Evolutionary conservation across 495 filamentous ascomycete species (phyloP), one percentile per base, ranked within the genome.

Genomic region (Tricharina praecox): DNA sequence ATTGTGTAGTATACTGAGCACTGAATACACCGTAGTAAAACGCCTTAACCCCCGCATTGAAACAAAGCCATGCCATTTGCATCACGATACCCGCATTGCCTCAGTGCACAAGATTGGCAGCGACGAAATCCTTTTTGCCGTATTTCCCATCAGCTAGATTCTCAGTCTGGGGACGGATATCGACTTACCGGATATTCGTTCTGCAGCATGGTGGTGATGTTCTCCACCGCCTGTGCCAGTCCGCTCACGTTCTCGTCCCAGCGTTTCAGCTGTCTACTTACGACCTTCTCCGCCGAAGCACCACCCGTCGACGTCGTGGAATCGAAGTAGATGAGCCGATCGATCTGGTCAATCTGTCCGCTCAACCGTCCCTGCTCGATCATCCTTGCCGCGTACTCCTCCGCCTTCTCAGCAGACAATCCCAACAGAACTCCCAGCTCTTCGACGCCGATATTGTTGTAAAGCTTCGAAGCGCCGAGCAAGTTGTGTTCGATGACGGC

Each of bases 401-500:
- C 92, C 15, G 90, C 92, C 56, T 79, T 81, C 50, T 84, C 82
- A 0, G 72, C 78, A 24, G 79, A 78, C 1, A 93, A 66, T 0
- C 82, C 87, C 3, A 97, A 69, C 32, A 94, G 70, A 23, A 68
- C 62, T 0, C 79, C 90, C 3, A 97, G 71, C 13, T 76, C 77
- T 49, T 82, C 78, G 46, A 85, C 76, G 2, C 72, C 73, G 50
- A 97, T 95, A 60, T 96, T 95, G 59, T 72, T 76, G 62, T 96
- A 97, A 11, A 97, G 68, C 47, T 79, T 77, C 16, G 82, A 90
- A 0, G 77, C 82, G 20, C 76, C 85, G 9, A 94, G 73, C 4
- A 97, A 72, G 58, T 97, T 97, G 64, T 97, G 90, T 63, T 97
- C 90, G 20, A 93, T 77, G 7, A 96, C 85, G 1, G 90, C 90